Evolutionary conservation across 1,139 yeast genomes (phyloP), one percentile per base, ranked within the genome.

Genomic region (Pichia sp.): DNA sequence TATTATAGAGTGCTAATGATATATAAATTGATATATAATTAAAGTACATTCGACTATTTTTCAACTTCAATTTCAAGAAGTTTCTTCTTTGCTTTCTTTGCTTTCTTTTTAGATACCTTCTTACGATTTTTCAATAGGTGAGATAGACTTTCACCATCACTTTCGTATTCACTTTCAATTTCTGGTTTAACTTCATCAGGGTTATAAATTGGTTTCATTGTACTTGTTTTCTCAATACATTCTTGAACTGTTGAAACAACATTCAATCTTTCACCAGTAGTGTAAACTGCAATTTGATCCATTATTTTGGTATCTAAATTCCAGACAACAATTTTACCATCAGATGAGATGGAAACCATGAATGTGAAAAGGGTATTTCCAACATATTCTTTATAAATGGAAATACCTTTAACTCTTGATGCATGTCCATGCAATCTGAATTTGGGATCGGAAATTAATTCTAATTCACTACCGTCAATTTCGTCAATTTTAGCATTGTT

Each of bases 311-410:
- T 64, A 58, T 87, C 84, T 57, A 90, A 66, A 59, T 88, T 85
- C 96, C 97, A 92, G 3, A 92, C 81, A 11, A 90, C 95, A 45
- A 92, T 81, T 57, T 78, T 84, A 36, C 98, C 97, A 62, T 92
- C 97, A 0, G 97, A 86, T 0, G 96, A 85, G 10, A 88, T 87
- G 2, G 95, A 83, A 1, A 85, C 73, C 60, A 94, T 66, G 57
- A 74, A 82, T 5, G 54, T 49, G 9, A 47, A 41, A 2, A 44
- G 16, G n/a, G 45, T 40, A 6, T 42, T 52, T 36, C 47, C 46
- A 8, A 36, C 16, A 11, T 43, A 39, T 49, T 77, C 70, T 47
- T 67, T 65, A 56, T 73, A 77, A 46, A 79, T 69, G 11, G 79
- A 68, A 53, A 90, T 69, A 52, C 81, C 94, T 64, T 92, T 92